Base-by-base conservation (phyloP, 2,329 filamentous ascomycete species). In the Bipolaris sorokiniana region DNA sequence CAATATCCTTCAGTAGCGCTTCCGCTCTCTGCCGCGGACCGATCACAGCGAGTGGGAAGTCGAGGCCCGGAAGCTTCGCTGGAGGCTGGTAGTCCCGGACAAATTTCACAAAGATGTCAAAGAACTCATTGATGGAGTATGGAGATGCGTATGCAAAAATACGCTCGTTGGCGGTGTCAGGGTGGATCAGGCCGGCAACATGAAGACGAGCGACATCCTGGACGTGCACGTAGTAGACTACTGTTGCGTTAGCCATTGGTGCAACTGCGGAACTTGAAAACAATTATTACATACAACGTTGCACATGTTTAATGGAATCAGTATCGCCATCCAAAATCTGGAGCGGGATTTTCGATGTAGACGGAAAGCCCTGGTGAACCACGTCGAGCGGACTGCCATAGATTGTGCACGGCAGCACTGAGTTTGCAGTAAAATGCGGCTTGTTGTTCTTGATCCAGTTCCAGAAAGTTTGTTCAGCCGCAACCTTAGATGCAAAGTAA, bases 401-500 rank as follows among this genome's bases (percentile, higher is more conserved):
- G 48, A 58, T 65, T 23, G 51, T 52, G 26, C 44, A 52, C 15
- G 44, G 52, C 26, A 56, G 54, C 53, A 62, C 58, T n/a, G 76
- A 60, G 51, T 80, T 79, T 22, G 77, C 69, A 7, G 71, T 70
- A 62, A 81, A 81, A 2, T 60, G 48, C 6, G 78, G 77, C 23
- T 76, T 74, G 33, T 77, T 72, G 38, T 77, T 70, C 36, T 75
- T 66, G 6, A 78, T 61, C 58, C 76, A 81, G 28, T 77, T 74
- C 80, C 80, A 82, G 2, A 79, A 59, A 7, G 72, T 73, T 15
- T 74, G 69, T 62, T 82, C 80, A 1, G 66, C 72, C 48, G 79
- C 73, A 0, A 71, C 75, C 58, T 82, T 82, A 47, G 73, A 77
- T 4, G 79, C 79, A 10, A 69, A 67, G 54, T 82, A 81, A 10